These are phyloP conservation scores for Starmerella bombi DNA, from an alignment of 805 yeast species.

Conservation along the genomic window DNA sequence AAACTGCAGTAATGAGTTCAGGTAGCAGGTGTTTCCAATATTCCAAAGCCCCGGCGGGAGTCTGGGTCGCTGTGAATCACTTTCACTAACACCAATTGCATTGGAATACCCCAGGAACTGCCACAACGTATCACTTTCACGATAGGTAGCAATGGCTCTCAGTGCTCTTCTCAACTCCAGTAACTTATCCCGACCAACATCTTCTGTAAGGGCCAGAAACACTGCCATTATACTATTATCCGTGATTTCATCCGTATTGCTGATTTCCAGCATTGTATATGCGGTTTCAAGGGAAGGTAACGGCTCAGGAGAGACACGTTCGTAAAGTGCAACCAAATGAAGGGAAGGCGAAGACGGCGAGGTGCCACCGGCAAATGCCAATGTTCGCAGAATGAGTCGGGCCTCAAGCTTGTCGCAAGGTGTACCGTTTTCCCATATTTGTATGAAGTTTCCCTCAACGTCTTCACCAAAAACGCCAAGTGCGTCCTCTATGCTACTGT, in stretches of 20 bases:
- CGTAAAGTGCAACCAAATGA: slow-evolving; percentile 8
- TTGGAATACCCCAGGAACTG: slow-evolving; percentile 35
- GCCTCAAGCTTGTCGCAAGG: slow-evolving; percentile 6
- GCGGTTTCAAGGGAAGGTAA: slow-evolving; percentile 35
- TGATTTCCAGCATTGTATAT: slow-evolving; percentile 38
- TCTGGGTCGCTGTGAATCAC: not conserved
- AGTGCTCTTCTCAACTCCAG: slow-evolving; percentile 46
- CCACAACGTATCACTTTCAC: slow-evolving; percentile 41
- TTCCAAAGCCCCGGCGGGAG: slow-evolving; percentile 88
- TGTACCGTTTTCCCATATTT: slow-evolving; percentile 1
- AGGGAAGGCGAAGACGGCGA: slow-evolving; percentile 1
- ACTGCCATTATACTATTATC: slow-evolving; percentile 69
- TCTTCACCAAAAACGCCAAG: not conserved
- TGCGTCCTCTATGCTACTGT: not conserved
- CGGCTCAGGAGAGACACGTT: slow-evolving; percentile 3
- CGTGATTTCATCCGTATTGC: slow-evolving; percentile 32
- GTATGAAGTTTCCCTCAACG: slow-evolving; percentile 3
- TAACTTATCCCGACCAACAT: slow-evolving; percentile 37
- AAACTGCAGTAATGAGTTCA: slow-evolving; percentile 81
- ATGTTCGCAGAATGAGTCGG: slow-evolving; percentile 7
- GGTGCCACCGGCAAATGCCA: slow-evolving; percentile 4
- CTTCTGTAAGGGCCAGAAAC: slow-evolving; percentile 46
- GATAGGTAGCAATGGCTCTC: slow-evolving; percentile 39
- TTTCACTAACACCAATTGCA: not conserved
- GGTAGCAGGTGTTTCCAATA: slow-evolving; percentile 90